Conservation (phyloP, 2,329 filamentous ascomycete species). For the Colletotrichum sidae region DNA sequence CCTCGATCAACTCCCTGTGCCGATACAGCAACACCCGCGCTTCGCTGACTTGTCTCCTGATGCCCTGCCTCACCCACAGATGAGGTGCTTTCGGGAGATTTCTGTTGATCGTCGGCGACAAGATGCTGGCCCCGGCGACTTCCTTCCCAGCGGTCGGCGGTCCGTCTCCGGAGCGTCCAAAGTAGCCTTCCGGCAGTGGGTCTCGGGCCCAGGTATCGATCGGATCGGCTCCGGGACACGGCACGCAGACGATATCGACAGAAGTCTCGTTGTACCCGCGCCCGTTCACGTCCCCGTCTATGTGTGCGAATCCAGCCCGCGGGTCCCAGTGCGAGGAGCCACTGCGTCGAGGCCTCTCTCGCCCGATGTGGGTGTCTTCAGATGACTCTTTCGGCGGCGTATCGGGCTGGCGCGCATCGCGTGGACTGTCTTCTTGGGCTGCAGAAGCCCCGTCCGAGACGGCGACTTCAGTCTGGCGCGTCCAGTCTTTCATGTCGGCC, state of each 20-base stretch:
- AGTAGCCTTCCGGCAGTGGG: constrained; percentile 60
- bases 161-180: constrained; percentile 47
- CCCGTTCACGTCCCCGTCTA: constrained; percentile 56
- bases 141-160: constrained; percentile 42
- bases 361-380: constrained; percentile 9
- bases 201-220: constrained; percentile 66
- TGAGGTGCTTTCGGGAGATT: constrained; percentile 47
- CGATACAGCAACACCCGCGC: constrained; percentile 65
- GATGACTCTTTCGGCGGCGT: constrained; percentile 4
- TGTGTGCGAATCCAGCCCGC: constrained; percentile 53
- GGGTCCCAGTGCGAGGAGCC: constrained; percentile 42
- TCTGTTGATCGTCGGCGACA: constrained; percentile 25
- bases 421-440: constrained; percentile 13
- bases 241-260: constrained; percentile 65
- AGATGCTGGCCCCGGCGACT: constrained; percentile 42
- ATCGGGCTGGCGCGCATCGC: neutral
- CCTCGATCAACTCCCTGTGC: constrained; percentile 57
- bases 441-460: constrained; percentile 18
- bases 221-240: constrained; percentile 64
- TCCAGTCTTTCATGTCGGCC: constrained; percentile 16
- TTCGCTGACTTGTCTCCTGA: constrained; percentile 58
- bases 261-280: constrained; percentile 63
- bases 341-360: neutral
- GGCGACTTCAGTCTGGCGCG: constrained; percentile 24
- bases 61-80: constrained; percentile 66